A percentile compares a stretch with the other conserved stretches of the same genome.
Conservation (phyloP, 176 grass and related monocot species). For the Carex cristatella region DNA sequence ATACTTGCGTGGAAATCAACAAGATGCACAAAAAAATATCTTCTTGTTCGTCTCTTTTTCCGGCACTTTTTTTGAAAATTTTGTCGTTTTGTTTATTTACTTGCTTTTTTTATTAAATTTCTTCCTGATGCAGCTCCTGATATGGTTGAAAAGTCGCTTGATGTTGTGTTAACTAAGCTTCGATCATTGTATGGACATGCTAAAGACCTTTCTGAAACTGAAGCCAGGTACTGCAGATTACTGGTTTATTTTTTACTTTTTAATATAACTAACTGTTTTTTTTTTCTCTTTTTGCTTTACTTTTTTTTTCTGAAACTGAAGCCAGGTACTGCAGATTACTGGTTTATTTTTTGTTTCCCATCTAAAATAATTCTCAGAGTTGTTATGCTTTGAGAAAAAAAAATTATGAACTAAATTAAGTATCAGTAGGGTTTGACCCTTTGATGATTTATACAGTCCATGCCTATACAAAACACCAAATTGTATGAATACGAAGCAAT, state of each 20-base stretch:
- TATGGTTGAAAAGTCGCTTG: slow-evolving; percentile 58
- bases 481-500: background rate
- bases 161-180: slow-evolving; percentile 49
- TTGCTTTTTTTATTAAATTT: slow-evolving; percentile 24
- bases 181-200: slow-evolving; percentile 55
- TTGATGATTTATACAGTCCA: background rate
- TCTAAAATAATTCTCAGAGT: background rate
- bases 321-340: no score
- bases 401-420: background rate
- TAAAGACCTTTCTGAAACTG: slow-evolving; percentile 74
- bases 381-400: background rate
- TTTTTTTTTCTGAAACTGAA: no score
- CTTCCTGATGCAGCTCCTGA: slow-evolving; percentile 57
- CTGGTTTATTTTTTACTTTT: background rate
- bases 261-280: background rate
- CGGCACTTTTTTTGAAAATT: background rate
- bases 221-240: slow-evolving; percentile 52
- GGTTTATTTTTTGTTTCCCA: background rate
- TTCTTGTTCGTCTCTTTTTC: slow-evolving; percentile 21
- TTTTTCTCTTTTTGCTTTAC: background rate
- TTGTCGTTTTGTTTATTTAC: slow-evolving; percentile 28
- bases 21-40: slow-evolving; percentile 30
- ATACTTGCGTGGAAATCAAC: slow-evolving; percentile 21
- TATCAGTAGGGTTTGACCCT: background rate
- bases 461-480: background rate